Conservation (phyloP, 768 basidiomycete species). For the Gautieria morchelliformis region DNA sequence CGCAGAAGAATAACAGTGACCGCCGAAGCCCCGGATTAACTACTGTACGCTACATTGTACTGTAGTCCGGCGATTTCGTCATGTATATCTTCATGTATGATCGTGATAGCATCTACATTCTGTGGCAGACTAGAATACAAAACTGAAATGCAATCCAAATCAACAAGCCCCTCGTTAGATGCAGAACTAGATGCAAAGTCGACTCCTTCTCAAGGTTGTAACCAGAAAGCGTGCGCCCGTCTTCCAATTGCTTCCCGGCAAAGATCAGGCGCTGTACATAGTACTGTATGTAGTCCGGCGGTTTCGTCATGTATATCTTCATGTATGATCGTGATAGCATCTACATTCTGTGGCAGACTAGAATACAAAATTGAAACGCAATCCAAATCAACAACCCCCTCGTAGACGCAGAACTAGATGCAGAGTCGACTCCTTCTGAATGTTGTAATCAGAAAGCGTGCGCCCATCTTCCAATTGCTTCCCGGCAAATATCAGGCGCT, state of each 20-base stretch:
- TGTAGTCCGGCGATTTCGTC: background rate
- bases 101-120: background rate
- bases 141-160: background rate
- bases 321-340: background rate
- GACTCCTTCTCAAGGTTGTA: constrained; percentile 36
- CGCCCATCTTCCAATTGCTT: constrained; percentile 75
- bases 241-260: constrained; percentile 42
- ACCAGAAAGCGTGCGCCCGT: constrained; percentile 39
- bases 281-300: too few relatives aligned
- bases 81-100: background rate
- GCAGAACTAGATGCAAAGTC: constrained; percentile 41
- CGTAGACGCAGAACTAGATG: constrained; percentile 40
- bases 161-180: constrained; percentile 64
- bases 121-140: background rate
- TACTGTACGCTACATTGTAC: too few relatives aligned
- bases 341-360: background rate
- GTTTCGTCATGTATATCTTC: background rate
- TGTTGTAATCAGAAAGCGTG: constrained; percentile 70
- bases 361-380: constrained; percentile 35
- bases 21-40: background rate
- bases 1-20: background rate
- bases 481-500: constrained; percentile 71
- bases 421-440: constrained; percentile 67
- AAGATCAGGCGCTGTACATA: constrained; percentile 35
- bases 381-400: constrained; percentile 59